phyloP scores from a whole-genome alignment of 2,329 filamentous ascomycete species.

The Cytospora leucostoma region DNA sequence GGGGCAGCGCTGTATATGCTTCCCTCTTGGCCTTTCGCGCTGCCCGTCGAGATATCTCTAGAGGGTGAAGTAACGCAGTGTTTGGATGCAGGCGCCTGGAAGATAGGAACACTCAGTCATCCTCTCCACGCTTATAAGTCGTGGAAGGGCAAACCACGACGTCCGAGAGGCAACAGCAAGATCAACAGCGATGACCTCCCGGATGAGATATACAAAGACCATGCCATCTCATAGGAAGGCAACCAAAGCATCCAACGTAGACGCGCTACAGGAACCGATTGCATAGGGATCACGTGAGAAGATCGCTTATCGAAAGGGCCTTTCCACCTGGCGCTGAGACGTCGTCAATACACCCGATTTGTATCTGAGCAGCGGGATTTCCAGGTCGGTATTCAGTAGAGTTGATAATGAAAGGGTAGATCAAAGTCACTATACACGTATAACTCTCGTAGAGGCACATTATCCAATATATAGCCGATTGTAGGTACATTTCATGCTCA shows the following conservation, averaged over 20 bases:
- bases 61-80: not conserved
- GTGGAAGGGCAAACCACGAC: not conserved
- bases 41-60: not conserved
- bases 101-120: not conserved
- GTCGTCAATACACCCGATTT: not conserved
- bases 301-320: not conserved
- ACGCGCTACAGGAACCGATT: not conserved
- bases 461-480: conserved; percentile 6
- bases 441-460: conserved; percentile 11
- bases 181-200: not conserved
- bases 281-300: not conserved
- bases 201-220: not conserved
- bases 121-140: not conserved
- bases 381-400: not conserved
- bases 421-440: conserved; percentile 6
- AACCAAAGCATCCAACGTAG: not conserved
- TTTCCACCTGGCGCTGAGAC: not conserved
- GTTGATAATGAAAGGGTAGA: conserved; percentile 4
- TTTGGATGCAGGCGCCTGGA: not conserved
- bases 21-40: not conserved
- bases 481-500: not conserved
- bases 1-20: not conserved
- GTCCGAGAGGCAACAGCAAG: not conserved
- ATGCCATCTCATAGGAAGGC: not conserved
- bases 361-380: not conserved